Evolutionary conservation across 257 asterid genomes (phyloP).

Genomic region (Vinca minor): DNA sequence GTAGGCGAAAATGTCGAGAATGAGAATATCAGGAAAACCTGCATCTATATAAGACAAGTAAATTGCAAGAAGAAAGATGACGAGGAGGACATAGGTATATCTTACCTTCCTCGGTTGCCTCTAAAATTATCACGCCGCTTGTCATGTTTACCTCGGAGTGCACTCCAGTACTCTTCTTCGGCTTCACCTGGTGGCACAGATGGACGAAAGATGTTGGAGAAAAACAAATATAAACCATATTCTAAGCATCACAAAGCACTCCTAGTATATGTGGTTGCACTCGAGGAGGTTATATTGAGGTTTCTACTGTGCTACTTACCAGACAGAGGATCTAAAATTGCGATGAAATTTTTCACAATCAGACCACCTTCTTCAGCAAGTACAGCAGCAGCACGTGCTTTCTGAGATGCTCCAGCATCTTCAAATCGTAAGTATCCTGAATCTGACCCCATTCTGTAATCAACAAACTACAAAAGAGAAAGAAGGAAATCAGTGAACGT

Average conservation of each 20-base stretch:
- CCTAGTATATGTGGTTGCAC: neutral
- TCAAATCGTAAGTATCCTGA: constrained; percentile 86
- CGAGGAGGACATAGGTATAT: neutral
- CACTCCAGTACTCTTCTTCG: constrained; percentile 82
- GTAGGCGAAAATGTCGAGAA: too few relatives aligned
- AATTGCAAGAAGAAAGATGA: neutral
- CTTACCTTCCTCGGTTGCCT: constrained; percentile 69
- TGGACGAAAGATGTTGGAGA: neutral
- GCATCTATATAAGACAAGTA: neutral
- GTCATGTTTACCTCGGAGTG: constrained; percentile 52
- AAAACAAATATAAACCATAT: neutral
- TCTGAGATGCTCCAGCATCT: constrained; percentile 65
- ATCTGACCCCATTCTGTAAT: constrained; percentile 60
- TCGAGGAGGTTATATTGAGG: neutral
- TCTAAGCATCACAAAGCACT: neutral
- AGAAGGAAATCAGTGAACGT: neutral
- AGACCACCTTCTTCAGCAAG: constrained; percentile 85
- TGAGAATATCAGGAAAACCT: too few relatives aligned
- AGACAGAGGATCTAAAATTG: constrained; percentile 70
- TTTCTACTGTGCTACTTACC: constrained; percentile 38
- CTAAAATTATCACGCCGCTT: constrained; percentile 47
- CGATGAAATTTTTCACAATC: constrained; percentile 65
- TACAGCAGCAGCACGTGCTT: constrained; percentile 89
- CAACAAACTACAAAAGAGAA: constrained; percentile 45
- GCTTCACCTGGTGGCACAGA: constrained; percentile 58